Conservation (phyloP, 257 asterid genomes). For the Jasminum sambac region DNA sequence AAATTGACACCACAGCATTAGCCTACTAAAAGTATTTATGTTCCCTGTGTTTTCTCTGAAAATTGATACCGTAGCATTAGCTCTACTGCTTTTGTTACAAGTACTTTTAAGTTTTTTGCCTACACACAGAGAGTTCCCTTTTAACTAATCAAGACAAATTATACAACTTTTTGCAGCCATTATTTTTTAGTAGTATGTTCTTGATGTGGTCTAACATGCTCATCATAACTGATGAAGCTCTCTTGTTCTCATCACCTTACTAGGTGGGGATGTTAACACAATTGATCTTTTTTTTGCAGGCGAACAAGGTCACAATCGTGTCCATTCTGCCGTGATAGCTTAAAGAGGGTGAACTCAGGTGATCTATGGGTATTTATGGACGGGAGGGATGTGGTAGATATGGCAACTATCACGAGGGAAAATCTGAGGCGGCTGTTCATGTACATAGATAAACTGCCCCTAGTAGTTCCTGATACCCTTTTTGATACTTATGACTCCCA, state of each 20-base stretch:
- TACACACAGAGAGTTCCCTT: not conserved
- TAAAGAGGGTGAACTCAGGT: constrained; percentile 77
- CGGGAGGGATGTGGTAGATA: constrained; percentile 66
- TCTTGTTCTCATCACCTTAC: not conserved
- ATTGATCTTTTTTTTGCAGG: constrained; percentile 46
- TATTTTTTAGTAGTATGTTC: not conserved
- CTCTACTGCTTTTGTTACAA: not conserved
- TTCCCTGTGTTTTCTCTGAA: no score
- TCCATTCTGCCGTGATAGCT: constrained; percentile 95
- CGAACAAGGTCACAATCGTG: constrained; percentile 88
- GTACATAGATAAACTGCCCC: constrained; percentile 82
- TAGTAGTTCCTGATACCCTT: constrained; percentile 71
- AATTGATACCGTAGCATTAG: no score
- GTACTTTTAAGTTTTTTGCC: not conserved
- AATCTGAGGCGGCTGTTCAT: constrained; percentile 86
- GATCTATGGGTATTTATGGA: constrained; percentile 92
- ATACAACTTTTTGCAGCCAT: no score
- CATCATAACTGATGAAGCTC: not conserved
- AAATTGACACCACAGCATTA: not conserved
- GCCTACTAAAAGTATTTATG: no score
- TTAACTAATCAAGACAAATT: not conserved
- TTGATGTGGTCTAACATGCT: not conserved
- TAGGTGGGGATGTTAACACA: constrained; percentile 5
- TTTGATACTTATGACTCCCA: constrained; percentile 78
- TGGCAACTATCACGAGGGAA: constrained; percentile 69